Evolutionary conservation across 805 yeast species (phyloP).

Genomic region (Suhomyces xylopsoci): DNA sequence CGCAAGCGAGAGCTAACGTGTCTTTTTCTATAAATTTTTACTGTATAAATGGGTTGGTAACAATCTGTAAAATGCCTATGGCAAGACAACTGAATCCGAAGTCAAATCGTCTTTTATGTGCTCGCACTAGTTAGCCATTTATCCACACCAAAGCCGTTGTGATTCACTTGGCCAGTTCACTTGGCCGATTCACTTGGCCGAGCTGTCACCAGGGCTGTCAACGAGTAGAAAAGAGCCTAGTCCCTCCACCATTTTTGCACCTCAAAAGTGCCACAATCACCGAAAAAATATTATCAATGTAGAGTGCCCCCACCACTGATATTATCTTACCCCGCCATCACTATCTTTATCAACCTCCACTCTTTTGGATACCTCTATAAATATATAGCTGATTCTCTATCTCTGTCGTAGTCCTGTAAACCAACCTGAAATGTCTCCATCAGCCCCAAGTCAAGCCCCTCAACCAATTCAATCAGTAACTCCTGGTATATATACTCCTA

Average conservation of each 20-base stretch:
- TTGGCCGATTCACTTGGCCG: not conserved
- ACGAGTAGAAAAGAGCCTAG: not conserved
- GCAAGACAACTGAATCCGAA: too few relatives aligned
- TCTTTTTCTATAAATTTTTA: too few relatives aligned
- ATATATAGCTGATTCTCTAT: not conserved
- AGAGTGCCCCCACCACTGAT: not conserved
- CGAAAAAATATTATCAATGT: not conserved
- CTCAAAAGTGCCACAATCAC: not conserved
- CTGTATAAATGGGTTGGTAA: not conserved
- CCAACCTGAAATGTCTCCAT: not conserved
- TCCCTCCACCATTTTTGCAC: not conserved
- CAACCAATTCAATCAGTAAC: constrained; percentile 1
- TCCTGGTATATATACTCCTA: constrained; percentile 52
- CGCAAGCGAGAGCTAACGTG: too few relatives aligned
- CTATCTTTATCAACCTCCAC: not conserved
- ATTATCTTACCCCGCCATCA: not conserved
- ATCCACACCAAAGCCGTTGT: not conserved
- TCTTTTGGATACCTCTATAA: not conserved
- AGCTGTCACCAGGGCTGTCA: not conserved
- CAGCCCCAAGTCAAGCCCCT: not conserved
- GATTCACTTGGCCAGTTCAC: not conserved
- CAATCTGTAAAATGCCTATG: not conserved
- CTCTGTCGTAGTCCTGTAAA: not conserved
- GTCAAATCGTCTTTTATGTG: not conserved
- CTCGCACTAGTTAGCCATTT: not conserved